phyloP scores from a whole-genome alignment of 139 green algal genomes.

The Yamagishiella unicocca region DNA sequence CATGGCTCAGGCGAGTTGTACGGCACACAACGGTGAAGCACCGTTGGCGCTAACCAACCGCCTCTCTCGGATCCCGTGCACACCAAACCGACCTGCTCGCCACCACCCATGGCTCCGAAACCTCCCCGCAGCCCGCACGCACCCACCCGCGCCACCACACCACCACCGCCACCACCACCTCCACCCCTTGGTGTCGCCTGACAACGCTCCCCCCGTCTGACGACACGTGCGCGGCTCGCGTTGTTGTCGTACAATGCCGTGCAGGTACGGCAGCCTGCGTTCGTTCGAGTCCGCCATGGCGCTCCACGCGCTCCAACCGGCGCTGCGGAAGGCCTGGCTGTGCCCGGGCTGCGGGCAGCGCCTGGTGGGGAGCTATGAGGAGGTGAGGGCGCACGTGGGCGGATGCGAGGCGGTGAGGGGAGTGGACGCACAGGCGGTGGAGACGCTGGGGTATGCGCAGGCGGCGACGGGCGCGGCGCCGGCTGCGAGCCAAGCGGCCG shows the following conservation, averaged over 20 bases:
- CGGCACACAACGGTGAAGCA: too few relatives aligned
- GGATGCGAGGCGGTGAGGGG: neutral
- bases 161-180: too few relatives aligned
- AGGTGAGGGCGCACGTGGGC: neutral
- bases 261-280: conserved; percentile 46
- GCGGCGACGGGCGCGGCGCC: neutral
- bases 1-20: conserved; percentile 48
- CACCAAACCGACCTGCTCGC: too few relatives aligned
- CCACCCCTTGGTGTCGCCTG: too few relatives aligned
- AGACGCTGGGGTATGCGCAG: conserved; percentile 13
- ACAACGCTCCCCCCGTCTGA: too few relatives aligned
- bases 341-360: conserved; percentile 52
- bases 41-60: too few relatives aligned
- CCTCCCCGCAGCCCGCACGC: too few relatives aligned
- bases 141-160: too few relatives aligned
- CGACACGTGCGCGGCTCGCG: too few relatives aligned
- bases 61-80: too few relatives aligned
- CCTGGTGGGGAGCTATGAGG: neutral
- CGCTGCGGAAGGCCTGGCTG: conserved; percentile 51
- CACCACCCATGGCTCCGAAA: too few relatives aligned
- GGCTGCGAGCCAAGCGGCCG: neutral
- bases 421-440: conserved; percentile 3
- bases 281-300: conserved; percentile 37
- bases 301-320: conserved; percentile 50
- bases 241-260: neutral